phyloP scores from a whole-genome alignment of 352 stramenopile genomes.

The Phytopythium litorale region DNA sequence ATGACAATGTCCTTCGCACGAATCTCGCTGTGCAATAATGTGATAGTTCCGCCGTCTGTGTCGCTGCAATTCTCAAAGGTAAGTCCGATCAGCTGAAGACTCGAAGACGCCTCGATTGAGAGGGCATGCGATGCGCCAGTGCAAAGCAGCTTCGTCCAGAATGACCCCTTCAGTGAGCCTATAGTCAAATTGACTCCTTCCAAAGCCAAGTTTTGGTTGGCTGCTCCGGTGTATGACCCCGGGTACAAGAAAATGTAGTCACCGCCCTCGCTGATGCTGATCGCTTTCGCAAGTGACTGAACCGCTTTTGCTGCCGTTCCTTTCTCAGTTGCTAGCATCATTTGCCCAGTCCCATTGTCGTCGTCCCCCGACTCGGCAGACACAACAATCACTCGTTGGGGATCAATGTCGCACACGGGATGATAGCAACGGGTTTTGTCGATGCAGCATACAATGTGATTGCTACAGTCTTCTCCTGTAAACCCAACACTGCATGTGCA shows the following conservation, averaged over 20 bases:
- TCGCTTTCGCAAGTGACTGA: conserved; percentile 31
- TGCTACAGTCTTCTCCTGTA: conserved; percentile 62
- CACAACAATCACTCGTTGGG: conserved; percentile 41
- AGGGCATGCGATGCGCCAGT: conserved; percentile 11
- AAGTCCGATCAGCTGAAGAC: conserved; percentile 27
- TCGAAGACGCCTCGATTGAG: conserved; percentile 9
- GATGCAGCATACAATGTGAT: conserved; percentile 54
- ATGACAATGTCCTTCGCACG: conserved; percentile 23
- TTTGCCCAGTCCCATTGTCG: conserved; percentile 33
- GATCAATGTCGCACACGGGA: conserved; percentile 30
- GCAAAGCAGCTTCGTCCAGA: conserved; percentile 50
- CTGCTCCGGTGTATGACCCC: conserved; percentile 31
- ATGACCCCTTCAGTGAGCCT: conserved; percentile 37
- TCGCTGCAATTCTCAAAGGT: conserved; percentile 32
- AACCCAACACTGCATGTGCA: conserved; percentile 69
- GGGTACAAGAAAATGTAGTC: conserved; percentile 56
- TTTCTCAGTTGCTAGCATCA: conserved; percentile 53
- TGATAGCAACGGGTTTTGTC: conserved; percentile 34
- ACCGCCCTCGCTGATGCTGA: conserved; percentile 27
- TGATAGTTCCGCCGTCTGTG: conserved; percentile 20
- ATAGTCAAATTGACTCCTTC: conserved; percentile 22
- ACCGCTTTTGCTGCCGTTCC: conserved; percentile 53
- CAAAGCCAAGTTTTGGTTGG: conserved; percentile 33
- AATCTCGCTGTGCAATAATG: conserved; percentile 13
- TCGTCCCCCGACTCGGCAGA: conserved; percentile 53